Conservation (phyloP, 352 stramenopile genomes). For the Pythium vanterpoolii region DNA sequence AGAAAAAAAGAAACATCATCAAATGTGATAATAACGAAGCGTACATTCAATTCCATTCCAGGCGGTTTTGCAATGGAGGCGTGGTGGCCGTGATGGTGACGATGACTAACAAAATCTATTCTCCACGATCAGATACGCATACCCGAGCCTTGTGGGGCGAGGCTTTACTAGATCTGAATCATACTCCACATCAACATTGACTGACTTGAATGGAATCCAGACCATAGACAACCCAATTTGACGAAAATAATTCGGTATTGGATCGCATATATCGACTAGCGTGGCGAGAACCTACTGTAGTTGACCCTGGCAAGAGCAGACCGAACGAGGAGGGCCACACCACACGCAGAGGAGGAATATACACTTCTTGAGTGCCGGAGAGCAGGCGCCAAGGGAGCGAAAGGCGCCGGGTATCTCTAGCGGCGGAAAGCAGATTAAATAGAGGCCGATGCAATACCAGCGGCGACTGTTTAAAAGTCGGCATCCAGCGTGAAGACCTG, state of each 20-base stretch:
- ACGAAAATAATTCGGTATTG: neutral
- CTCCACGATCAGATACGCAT: no score
- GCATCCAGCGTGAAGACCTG: slow-evolving; percentile 93
- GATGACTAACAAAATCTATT: no score
- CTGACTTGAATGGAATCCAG: neutral
- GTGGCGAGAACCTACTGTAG: no score
- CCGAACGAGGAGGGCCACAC: neutral
- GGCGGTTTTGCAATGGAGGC: no score
- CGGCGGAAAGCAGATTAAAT: slow-evolving; percentile 21
- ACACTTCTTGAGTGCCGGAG: neutral
- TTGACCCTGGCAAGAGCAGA: no score
- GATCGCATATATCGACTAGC: neutral
- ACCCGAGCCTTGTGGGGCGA: no score
- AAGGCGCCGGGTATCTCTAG: neutral
- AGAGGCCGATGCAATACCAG: slow-evolving; percentile 6
- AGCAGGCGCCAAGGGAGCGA: neutral
- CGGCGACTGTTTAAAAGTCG: slow-evolving; percentile 80
- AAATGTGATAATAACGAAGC: neutral
- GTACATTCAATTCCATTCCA: neutral
- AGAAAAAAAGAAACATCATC: neutral
- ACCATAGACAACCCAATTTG: neutral
- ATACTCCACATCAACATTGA: no score
- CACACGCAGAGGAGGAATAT: neutral
- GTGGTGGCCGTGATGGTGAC: no score
- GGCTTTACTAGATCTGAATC: no score